Evolutionary conservation across 805 yeast species (phyloP), one percentile per base, ranked within the genome.

Genomic region (Wickerhamomyces rabaulensis): DNA sequence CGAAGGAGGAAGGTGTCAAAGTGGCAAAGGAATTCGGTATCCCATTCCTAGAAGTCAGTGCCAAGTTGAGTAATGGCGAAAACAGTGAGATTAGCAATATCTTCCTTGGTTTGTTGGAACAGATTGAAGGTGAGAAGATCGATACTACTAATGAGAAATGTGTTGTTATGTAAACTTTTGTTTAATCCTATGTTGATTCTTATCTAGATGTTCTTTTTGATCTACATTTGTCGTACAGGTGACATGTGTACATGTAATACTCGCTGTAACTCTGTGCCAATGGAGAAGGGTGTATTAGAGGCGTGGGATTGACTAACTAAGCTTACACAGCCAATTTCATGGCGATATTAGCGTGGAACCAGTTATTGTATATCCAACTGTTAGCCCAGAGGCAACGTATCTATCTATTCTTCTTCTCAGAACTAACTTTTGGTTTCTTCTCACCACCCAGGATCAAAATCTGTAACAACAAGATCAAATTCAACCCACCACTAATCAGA

Each of bases 21-120:
- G 70, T 88, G 49, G 95, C 95, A 26, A 73, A 75, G 46, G 75
- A 78, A 52, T 78, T 87, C 60, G 70, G 73, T 44, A 78, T 86
- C 55, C 87, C 86, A 17, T 89, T 86, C 64, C 75, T 88, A 58
- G 96, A 88, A 68, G 86, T 95, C 9, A 79, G 87, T 38, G 95
- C 95, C 16, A 83, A 90, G 57, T 79, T 84, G 50, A 80, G 87
- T 57, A 80, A 78, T 62, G 86, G 87, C 56, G 89, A 87, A 39
- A 80, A 87, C 58, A 80, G 79, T 62, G 87, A 88, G 60, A 87
- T 88, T 27, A 65, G 56, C 16, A 54, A 70, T 53, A 80, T 84
- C 15, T 87, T 87, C 61, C 80, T 83, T 52, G 65, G 72, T 33
- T 70, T 87, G 52, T 68, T 80, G 37, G 73, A 70, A 42, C 78